Conservation (phyloP, 2,329 filamentous ascomycete genomes). For the Exserohilum rostratum region DNA sequence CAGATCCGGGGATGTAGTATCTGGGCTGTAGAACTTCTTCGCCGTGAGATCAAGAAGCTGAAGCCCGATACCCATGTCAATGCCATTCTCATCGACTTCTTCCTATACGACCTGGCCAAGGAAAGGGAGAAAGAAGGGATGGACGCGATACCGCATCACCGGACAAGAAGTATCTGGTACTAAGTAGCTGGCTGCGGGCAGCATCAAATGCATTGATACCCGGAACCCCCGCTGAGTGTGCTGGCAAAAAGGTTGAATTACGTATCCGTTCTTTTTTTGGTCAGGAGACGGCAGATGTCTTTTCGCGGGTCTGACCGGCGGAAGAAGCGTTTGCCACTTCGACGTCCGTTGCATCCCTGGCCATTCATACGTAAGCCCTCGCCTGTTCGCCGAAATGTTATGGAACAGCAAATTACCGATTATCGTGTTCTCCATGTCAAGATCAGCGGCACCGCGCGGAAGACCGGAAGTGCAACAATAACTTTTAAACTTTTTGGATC, state of each 20-base stretch:
- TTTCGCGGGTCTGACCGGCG: no score
- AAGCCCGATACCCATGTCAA: conserved; percentile 77
- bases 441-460: no score
- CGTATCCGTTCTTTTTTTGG: no score
- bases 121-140: conserved; percentile 66
- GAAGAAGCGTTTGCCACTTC: no score
- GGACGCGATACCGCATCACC: conserved; percentile 74
- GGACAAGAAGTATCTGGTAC: conserved; percentile 95
- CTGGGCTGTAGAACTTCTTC: conserved; percentile 91
- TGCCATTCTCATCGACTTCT: conserved; percentile 95
- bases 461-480: no score
- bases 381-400: no score
- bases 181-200: conserved; percentile 47
- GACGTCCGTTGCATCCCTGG: background rate
- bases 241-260: background rate
- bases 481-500: no score
- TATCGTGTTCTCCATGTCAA: background rate
- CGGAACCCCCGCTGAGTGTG: background rate
- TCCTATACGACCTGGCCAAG: conserved; percentile 94
- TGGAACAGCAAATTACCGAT: background rate
- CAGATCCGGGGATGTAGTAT: conserved; percentile 93
- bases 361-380: background rate
- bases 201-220: background rate
- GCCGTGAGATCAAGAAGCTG: conserved; percentile 74
- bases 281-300: no score